Conservation (phyloP, 1,284 basidiomycete species). For the Tylopilus orsonianus region DNA sequence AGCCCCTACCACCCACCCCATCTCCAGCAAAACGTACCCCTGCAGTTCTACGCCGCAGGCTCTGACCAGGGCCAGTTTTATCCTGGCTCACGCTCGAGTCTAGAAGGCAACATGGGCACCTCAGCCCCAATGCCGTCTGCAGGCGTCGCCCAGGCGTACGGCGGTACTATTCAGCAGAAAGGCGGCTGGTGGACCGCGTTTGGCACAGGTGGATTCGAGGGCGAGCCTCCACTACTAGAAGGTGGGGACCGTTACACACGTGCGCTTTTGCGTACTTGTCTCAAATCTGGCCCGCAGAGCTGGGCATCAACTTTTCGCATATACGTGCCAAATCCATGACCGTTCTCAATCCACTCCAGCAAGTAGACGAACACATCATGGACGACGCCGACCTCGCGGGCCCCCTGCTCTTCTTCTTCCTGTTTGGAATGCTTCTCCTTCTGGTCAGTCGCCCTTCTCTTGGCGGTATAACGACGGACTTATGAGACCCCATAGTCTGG, state of each 20-base stretch:
- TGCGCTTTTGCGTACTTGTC: neutral
- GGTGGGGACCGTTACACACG: constrained; percentile 54
- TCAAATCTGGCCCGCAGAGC: constrained; percentile 54
- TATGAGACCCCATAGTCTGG: constrained; percentile 68
- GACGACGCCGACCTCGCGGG: constrained; percentile 99
- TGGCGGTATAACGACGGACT: neutral
- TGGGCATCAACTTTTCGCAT: constrained; percentile 97
- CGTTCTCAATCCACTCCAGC: constrained; percentile 89
- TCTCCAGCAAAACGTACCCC: constrained; percentile 52
- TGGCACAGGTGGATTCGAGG: constrained; percentile 93
- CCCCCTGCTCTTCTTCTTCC: constrained; percentile 91
- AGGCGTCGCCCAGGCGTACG: constrained; percentile 49
- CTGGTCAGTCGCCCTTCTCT: constrained; percentile 61
- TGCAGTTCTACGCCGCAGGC: constrained; percentile 70
- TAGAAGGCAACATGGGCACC: constrained; percentile 66
- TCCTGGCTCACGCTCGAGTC: constrained; percentile 65
- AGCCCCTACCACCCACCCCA: constrained; percentile 54
- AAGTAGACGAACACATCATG: constrained; percentile 95
- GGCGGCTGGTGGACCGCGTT: constrained; percentile 94
- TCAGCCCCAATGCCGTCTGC: constrained; percentile 55
- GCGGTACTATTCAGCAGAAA: constrained; percentile 63
- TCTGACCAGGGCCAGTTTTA: constrained; percentile 60
- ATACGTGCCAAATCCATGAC: constrained; percentile 93
- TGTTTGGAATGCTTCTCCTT: constrained; percentile 89
- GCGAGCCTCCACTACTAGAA: constrained; percentile 90